Evolutionary conservation across 2,329 filamentous ascomycete genomes (phyloP).

Genomic region (Xylaria sp.): DNA sequence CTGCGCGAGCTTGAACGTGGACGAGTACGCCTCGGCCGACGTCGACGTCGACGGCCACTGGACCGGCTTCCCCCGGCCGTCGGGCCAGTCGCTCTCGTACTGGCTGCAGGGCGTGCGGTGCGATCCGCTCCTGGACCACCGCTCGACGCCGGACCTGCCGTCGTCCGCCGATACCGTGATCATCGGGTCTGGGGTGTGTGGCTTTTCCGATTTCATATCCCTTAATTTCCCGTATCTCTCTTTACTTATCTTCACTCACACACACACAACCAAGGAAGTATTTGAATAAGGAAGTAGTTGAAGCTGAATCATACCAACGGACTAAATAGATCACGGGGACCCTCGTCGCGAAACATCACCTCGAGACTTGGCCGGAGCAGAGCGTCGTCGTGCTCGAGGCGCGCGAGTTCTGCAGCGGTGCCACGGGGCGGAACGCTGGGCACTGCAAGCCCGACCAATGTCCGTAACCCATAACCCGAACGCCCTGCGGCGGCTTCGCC

Average conservation of each 20-base stretch:
- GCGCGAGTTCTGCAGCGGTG: constrained; percentile 21
- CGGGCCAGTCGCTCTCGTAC: neutral
- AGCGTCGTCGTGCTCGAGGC: constrained; percentile 22
- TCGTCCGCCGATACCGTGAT: constrained; percentile 4
- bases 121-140: constrained; percentile 6
- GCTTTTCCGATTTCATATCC: neutral
- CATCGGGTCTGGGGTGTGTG: constrained; percentile 6
- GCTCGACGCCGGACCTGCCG: constrained; percentile 2
- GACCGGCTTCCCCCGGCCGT: neutral
- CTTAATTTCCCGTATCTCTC: neutral
- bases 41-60: neutral
- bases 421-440: constrained; percentile 15
- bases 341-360: constrained; percentile 13
- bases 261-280: too few relatives aligned
- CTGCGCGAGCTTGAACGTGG: neutral
- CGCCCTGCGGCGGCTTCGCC: too few relatives aligned
- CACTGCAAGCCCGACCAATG: constrained; percentile 19
- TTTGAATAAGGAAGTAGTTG: neutral
- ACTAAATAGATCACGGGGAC: constrained; percentile 14
- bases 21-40: neutral
- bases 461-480: neutral
- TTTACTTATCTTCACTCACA: too few relatives aligned
- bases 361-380: constrained; percentile 18
- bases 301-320: neutral
- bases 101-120: constrained; percentile 8